Base-by-base conservation (phyloP, 331 rosid species). In the Arachis monticola region DNA sequence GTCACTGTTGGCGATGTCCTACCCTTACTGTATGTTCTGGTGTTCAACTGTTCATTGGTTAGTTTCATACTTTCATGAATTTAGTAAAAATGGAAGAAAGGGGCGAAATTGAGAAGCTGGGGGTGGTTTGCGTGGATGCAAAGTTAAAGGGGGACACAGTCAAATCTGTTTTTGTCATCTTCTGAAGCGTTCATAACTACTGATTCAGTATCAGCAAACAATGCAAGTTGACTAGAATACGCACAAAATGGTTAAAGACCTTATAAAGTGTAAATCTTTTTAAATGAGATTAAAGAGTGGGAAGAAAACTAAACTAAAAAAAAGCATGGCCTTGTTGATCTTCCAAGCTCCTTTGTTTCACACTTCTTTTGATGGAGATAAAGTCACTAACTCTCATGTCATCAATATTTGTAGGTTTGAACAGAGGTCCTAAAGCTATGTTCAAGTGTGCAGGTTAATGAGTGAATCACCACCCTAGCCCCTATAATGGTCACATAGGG, bases 381-480 rank as follows among this genome's bases (percentile, higher is more conserved):
- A 70, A 50, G 66, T 70, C 4, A 70, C 51, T 6, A 44, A 11
- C 56, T 51, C 56, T 51, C 56, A 27, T 22, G 45, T 78, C 74
- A 35, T 51, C 57, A 52, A 35, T 35, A 35, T 35, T 0, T 35
- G 4, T 35, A 53, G 64, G 64, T 10, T 22, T 27, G 48, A 58
- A 52, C 6, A 46, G 41, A 66, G 60, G 41, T 42, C 11, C 78
- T 47, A 65, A 31, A 62, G 69, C 64, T 72, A 45, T 2, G 30
- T n/a, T 59, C 48, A 41, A 72, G 1, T 22, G 5, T 11, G 12
- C 70, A 62, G 68, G 69, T 60, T 42, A 62, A 77, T 62, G 44
- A 38, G 69, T 47, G 52, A 62, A 77, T 70, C 53, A 38, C 40
- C 51, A 57, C 61, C 77, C 63, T 78, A 74, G 42, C 47, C 73